Evolutionary conservation across 441 rosid species (phyloP), one percentile per base, ranked within the genome.

Genomic region (Croton setiger): DNA sequence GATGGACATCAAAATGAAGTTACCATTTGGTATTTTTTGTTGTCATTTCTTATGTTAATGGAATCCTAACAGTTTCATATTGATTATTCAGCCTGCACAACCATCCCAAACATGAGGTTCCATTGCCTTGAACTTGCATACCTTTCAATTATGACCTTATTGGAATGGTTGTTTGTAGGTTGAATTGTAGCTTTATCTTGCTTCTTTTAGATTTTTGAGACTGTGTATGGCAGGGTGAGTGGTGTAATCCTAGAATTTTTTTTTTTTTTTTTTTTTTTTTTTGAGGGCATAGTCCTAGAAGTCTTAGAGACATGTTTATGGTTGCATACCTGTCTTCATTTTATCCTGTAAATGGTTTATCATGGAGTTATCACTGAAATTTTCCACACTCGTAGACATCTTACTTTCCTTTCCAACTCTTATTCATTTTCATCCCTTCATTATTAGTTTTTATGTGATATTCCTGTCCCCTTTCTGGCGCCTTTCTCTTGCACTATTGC

Each of bases 81-180:
- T 55, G 60, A 55, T 55, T 55, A 55, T 62, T 43, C 52, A 44
- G 37, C 67, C 15, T 31, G 23, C 45, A 23, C 54, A 27, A 63
- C 55, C 15, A 27, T 21, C 27, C 31, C 13, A 27, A 63, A 44
- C 53, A 44, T 44, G 66, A 62, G 51, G 7, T 44, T 44, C 53
- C 20, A 33, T 23, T 13, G 21, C 8, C 11, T 23, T 43, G 53
- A 39, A 10, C 15, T 37, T 37, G 31, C 15, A 9, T 14, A n/a
- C 23, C 36, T 44, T 23, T 15, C 18, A 23, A 9, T 18, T 15
- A 3, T 7, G 36, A 20, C 15, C 4, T 43, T 21, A 14, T 23
- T 44, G 21, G 36, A 17, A 21, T 62, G 8, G 4, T 55, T 20
- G 36, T 6, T 11, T 62, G 8, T n/a, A n/a, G n/a, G n/a, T n/a